Percentiles rank a stretch among this genome's conserved stretches.
Evolutionary conservation across 441 rosid species (phyloP).

Genomic region (Macaranga tanarius): DNA sequence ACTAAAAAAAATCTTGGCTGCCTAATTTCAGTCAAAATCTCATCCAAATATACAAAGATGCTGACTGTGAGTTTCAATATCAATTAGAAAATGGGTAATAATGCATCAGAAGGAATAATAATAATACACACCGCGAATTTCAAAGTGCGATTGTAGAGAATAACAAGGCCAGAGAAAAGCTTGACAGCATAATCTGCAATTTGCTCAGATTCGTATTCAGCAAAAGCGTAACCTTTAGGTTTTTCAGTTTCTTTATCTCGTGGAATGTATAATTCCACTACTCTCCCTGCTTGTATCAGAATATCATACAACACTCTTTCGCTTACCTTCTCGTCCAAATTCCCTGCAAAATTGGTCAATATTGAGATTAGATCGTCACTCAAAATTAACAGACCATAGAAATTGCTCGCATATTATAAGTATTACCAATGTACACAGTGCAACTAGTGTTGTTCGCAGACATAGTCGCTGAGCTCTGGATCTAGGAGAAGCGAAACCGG

Average conservation of each 20-base stretch:
- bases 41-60: too few relatives aligned
- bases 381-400: not conserved
- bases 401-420: not conserved
- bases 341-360: slow-evolving; percentile 39
- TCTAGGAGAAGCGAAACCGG: not conserved
- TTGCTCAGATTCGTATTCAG: slow-evolving; percentile 76
- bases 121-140: slow-evolving; percentile 56
- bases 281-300: slow-evolving; percentile 80
- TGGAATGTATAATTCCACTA: slow-evolving; percentile 73
- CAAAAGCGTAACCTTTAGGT: slow-evolving; percentile 89
- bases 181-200: slow-evolving; percentile 85
- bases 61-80: too few relatives aligned
- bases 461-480: slow-evolving; percentile 31
- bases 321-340: slow-evolving; percentile 79
- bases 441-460: slow-evolving; percentile 42
- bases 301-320: slow-evolving; percentile 87
- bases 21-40: too few relatives aligned
- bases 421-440: slow-evolving; percentile 57
- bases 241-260: slow-evolving; percentile 78
- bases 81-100: too few relatives aligned
- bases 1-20: too few relatives aligned
- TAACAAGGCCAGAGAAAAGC: slow-evolving; percentile 87
- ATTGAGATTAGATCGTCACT: not conserved
- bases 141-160: slow-evolving; percentile 72
- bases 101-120: too few relatives aligned